Percentiles rank a stretch among this genome's conserved stretches.
phyloP scores from a whole-genome alignment of 2,329 filamentous ascomycete species.

The Fusarium tuaranense region DNA sequence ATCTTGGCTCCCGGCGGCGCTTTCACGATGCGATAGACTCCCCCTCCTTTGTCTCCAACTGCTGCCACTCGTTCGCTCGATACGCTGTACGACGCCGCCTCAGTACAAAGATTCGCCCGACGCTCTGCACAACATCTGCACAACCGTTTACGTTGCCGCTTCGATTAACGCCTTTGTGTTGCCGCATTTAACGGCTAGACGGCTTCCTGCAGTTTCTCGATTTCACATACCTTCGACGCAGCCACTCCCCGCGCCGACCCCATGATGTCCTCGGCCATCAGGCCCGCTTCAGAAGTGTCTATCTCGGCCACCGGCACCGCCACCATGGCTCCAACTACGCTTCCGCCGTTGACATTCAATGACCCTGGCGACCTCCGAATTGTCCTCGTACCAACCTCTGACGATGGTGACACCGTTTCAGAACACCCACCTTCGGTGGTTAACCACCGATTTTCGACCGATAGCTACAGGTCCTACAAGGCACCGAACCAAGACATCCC shows the following conservation, averaged over 20 bases:
- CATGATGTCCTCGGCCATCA: conserved; percentile 40
- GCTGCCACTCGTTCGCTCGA: conserved; percentile 38
- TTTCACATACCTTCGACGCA: conserved; percentile 5
- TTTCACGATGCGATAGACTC: conserved; percentile 43
- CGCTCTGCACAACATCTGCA: conserved; percentile 13
- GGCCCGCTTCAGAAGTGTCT: conserved; percentile 41
- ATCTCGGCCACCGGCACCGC: conserved; percentile 39
- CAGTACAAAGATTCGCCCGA: conserved; percentile 25
- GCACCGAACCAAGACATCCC: conserved; percentile 45
- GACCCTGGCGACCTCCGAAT: conserved; percentile 45
- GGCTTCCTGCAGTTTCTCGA: conserved; percentile 28
- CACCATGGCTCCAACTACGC: conserved; percentile 46
- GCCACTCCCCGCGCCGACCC: conserved; percentile 16
- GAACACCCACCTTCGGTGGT: conserved; percentile 23
- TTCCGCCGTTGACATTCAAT: conserved; percentile 47
- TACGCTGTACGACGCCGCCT: conserved; percentile 29
- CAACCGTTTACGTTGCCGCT: conserved; percentile 7
- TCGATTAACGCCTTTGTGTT: conserved; percentile 13
- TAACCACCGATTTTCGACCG: conserved; percentile 34
- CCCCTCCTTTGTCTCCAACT: conserved; percentile 39
- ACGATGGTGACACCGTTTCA: conserved; percentile 28
- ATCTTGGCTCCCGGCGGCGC: conserved; percentile 36
- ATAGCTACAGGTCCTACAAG: conserved; percentile 39
- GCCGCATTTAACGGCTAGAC: conserved; percentile 23
- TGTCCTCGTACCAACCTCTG: conserved; percentile 44